Evolutionary conservation across 78 protist species (phyloP).

Genomic region (Dictyostelium capitatum): DNA sequence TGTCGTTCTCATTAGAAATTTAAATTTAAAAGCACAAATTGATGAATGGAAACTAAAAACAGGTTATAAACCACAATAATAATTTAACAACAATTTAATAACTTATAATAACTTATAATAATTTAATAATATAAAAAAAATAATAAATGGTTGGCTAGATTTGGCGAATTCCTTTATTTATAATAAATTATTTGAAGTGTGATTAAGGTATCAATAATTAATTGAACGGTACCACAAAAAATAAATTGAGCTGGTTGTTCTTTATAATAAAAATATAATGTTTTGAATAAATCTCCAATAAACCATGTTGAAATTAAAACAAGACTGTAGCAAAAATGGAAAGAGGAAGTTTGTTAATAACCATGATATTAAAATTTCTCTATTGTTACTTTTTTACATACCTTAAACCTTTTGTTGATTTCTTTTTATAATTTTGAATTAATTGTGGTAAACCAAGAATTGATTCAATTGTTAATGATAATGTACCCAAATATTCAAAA

Average conservation of each 20-base stretch:
- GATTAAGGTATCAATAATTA: conserved; percentile 67
- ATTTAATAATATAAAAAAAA: no score
- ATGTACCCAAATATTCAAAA: conserved; percentile 79
- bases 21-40: conserved; percentile 54
- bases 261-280: conserved; percentile 67
- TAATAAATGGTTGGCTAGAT: no score
- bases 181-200: conserved; percentile 28
- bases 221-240: conserved; percentile 81
- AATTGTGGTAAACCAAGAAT: conserved; percentile 86
- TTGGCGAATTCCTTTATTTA: no score
- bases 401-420: conserved; percentile 82
- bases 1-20: conserved; percentile 68
- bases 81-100: no score
- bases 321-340: conserved; percentile 21
- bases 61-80: background rate
- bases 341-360: background rate
- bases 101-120: no score
- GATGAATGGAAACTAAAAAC: conserved; percentile 29
- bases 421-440: conserved; percentile 72
- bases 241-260: conserved; percentile 82
- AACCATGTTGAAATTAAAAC: conserved; percentile 83
- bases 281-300: conserved; percentile 83
- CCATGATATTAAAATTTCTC: no score
- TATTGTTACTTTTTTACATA: background rate
- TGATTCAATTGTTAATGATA: conserved; percentile 78